Evolutionary conservation across 2,329 filamentous ascomycete genomes (phyloP).

Genomic region (Cercospora berteroae): DNA sequence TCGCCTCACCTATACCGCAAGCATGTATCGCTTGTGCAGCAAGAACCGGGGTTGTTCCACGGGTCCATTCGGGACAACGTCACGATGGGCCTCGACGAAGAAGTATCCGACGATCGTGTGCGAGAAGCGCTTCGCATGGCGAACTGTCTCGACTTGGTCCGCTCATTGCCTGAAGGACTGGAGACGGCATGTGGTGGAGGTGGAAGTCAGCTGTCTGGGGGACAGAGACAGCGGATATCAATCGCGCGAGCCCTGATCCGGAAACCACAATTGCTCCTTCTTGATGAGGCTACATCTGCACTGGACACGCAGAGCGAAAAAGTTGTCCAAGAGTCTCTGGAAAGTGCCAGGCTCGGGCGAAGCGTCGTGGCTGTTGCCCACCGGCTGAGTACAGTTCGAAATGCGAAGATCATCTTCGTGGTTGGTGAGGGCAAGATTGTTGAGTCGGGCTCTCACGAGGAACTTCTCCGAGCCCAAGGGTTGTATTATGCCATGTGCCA

Average conservation of each 20-base stretch:
- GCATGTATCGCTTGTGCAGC: conserved; percentile 45
- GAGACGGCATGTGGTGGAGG: conserved; percentile 50
- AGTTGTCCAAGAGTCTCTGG: conserved; percentile 66
- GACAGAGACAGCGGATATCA: conserved; percentile 56
- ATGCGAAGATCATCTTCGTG: conserved; percentile 42
- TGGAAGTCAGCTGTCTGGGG: conserved; percentile 51
- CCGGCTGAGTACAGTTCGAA: conserved; percentile 39
- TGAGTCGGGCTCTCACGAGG: conserved; percentile 41
- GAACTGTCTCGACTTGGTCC: conserved; percentile 54
- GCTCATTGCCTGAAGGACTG: conserved; percentile 52
- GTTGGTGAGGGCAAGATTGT: conserved; percentile 39
- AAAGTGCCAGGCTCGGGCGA: conserved; percentile 44
- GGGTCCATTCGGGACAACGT: conserved; percentile 45
- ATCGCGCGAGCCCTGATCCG: conserved; percentile 56
- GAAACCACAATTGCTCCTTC: conserved; percentile 52
- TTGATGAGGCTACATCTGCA: conserved; percentile 59
- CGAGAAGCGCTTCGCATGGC: conserved; percentile 50
- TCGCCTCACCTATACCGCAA: conserved; percentile 42
- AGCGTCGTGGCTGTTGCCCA: conserved; percentile 45
- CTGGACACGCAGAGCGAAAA: conserved; percentile 66
- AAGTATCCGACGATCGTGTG: conserved; percentile 43
- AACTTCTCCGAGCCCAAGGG: conserved; percentile 39
- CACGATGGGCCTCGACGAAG: conserved; percentile 35
- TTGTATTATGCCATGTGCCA: conserved; percentile 45
- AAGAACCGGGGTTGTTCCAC: conserved; percentile 49